Base-by-base conservation (phyloP, 2,329 filamentous ascomycete species). In the Nothomitra cinnamomea region DNA sequence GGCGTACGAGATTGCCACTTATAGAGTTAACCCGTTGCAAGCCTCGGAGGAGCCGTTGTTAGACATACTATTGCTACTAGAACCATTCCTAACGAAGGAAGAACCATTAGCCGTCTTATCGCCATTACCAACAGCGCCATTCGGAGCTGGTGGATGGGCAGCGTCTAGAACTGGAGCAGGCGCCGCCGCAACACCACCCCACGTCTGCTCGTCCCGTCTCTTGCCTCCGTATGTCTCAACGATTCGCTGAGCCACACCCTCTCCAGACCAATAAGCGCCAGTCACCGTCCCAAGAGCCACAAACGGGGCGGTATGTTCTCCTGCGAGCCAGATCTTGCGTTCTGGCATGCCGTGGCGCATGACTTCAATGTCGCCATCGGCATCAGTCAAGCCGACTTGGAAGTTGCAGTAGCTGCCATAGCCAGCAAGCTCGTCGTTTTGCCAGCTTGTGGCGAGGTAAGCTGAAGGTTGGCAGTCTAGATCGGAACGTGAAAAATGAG, bases 221-320 rank as follows among this genome's bases (percentile, higher is more conserved):
- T 25, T 54, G 15, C 41, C 35, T 5, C 69, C 74, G 63, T 82
- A 82, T 6, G 67, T 71, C 61, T 74, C 71, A 0, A 71, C 69
- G 55, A 88, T 77, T 62, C 80, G 77, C 64, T 72, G 75, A 1
- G 76, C 88, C 35, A 88, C 85, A 19, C 75, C 77, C 69, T 94
- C 87, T 1, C 89, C 89, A 64, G 85, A 87, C 87, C 87, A 94
- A 65, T 87, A 95, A 10, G 90, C 90, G 0, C 90, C 90, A 0
- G 87, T 94, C 12, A 83, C 85, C 3, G 89, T 95, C 0, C 89
- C 90, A 57, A 95, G 66, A 10, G 85, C 88, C 25, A 94, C 81
- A 69, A 95, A 94, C 3, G 89, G 88, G 53, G 87, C 83, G 21
- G 87, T 94, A 68, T 95, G 88, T 68, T 95, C 88, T 0, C 88